These are phyloP conservation scores for Acephala macrosclerotiorum DNA, from an alignment of 2,329 filamentous ascomycete species.

Conservation along the genomic window DNA sequence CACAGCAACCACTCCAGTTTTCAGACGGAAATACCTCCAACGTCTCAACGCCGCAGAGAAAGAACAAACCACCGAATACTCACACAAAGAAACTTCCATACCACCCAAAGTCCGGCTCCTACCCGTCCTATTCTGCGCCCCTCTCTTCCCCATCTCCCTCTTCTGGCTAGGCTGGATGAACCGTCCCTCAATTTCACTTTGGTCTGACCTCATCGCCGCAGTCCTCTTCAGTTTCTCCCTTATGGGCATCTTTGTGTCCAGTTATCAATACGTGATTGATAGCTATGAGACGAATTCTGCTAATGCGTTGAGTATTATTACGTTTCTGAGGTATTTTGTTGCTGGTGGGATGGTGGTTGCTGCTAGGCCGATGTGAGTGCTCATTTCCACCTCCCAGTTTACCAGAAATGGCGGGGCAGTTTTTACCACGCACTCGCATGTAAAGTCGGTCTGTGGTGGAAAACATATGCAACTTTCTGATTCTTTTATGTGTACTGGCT, in stretches of 20 bases:
- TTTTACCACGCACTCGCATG: too few relatives aligned
- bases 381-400: too few relatives aligned
- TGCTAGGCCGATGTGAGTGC: constrained; percentile 11
- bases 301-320: neutral
- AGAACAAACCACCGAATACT: neutral
- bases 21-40: neutral
- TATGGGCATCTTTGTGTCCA: neutral
- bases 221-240: neutral
- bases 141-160: constrained; percentile 5
- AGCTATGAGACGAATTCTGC: neutral
- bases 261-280: neutral
- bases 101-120: neutral
- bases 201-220: neutral
- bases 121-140: neutral
- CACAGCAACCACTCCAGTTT: neutral
- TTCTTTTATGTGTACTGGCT: too few relatives aligned
- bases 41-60: neutral
- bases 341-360: constrained; percentile 11
- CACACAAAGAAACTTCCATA: neutral
- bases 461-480: too few relatives aligned
- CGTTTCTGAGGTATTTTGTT: neutral
- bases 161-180: constrained; percentile 14
- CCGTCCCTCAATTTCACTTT: neutral
- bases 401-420: too few relatives aligned
- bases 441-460: too few relatives aligned